Evolutionary conservation across 192 early-diverging fungal genomes (phyloP).

Genomic region (Dissophora ornata): DNA sequence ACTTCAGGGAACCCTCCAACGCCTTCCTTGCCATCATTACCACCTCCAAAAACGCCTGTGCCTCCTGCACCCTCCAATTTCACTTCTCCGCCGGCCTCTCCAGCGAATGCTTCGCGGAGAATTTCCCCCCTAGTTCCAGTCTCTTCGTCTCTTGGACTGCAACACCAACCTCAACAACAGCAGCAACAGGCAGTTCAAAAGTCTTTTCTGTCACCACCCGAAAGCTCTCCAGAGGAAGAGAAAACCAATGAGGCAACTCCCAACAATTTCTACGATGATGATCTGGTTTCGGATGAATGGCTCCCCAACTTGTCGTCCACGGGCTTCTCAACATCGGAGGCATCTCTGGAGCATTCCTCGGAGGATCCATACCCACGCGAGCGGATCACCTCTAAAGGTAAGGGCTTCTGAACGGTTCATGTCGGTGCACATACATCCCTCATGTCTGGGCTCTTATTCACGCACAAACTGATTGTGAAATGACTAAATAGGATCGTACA

Average conservation of each 20-base stretch:
- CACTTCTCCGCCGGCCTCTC: slow-evolving; percentile 40
- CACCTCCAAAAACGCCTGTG: slow-evolving; percentile 35
- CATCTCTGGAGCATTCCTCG: slow-evolving; percentile 9
- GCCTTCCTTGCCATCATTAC: slow-evolving; percentile 27
- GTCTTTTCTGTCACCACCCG: slow-evolving; percentile 18
- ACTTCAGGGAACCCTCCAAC: slow-evolving; percentile 14
- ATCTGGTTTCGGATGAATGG: slow-evolving; percentile 38
- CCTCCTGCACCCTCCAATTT: slow-evolving; percentile 24
- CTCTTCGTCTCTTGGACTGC: not conserved
- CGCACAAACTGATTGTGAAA: no score
- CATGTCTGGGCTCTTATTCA: no score
- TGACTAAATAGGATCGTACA: slow-evolving; percentile 33
- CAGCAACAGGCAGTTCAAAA: slow-evolving; percentile 9
- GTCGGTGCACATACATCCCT: no score
- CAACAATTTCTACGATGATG: slow-evolving; percentile 33
- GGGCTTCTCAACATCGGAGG: slow-evolving; percentile 10
- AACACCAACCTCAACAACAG: slow-evolving; percentile 3
- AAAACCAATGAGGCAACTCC: slow-evolving; percentile 1
- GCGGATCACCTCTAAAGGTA: slow-evolving; percentile 33
- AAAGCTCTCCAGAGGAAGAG: slow-evolving; percentile 23
- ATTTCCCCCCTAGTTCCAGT: slow-evolving; percentile 31
- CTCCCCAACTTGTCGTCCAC: slow-evolving; percentile 26
- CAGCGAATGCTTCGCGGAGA: slow-evolving; percentile 30
- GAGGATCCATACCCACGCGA: slow-evolving; percentile 42
- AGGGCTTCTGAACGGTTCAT: no score